Evolutionary conservation across 495 filamentous ascomycete species (phyloP), one percentile per base, ranked within the genome.

Genomic region (Talaromyces ruber): DNA sequence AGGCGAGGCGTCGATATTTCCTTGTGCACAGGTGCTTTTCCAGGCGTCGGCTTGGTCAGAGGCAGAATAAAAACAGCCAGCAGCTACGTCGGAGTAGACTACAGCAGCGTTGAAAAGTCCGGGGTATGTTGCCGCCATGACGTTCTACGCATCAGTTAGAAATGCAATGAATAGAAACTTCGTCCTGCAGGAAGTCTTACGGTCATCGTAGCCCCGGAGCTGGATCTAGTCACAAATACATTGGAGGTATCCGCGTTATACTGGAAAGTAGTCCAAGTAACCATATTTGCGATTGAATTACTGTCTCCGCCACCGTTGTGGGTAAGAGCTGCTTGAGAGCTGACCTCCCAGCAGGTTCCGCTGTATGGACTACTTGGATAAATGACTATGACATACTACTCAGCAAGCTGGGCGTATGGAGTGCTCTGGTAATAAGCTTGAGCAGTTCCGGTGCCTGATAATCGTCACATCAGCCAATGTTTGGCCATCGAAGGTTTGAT

Each of bases 141-240:
- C 76, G 65, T 84, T 84, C 63, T 71, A 26, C 61, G 53, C 39
- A 63, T 60, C 29, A 61, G 57, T 59, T 45, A 59, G 57, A 24
- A 22, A 47, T 8, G 14, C 0, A 1, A 52, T 5, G 16, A 59
- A 24, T 12, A 14, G 7, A 24, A 6, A 59, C 9, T 58, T 16
- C 18, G 4, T 32, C 5, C 9, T 55, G 34, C 11, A 43, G 21
- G 53, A 16, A 52, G 9, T 45, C 66, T 61, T 57, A 72, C 68
- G 14, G 81, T 82, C 81, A 83, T 82, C 82, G 84, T 85, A 45
- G 73, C 82, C 25, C 83, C 83, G 14, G 81, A 84, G 0, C 78
- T 81, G 7, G 68, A 71, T 11, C 82, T 82, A 64, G 79, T 83
- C 24, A 77, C 80, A 60, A 77, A 84, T 29, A 84, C 76, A 43